Conservation (phyloP, 2,329 filamentous ascomycete species). For the Pseudogymnoascus sp. region DNA sequence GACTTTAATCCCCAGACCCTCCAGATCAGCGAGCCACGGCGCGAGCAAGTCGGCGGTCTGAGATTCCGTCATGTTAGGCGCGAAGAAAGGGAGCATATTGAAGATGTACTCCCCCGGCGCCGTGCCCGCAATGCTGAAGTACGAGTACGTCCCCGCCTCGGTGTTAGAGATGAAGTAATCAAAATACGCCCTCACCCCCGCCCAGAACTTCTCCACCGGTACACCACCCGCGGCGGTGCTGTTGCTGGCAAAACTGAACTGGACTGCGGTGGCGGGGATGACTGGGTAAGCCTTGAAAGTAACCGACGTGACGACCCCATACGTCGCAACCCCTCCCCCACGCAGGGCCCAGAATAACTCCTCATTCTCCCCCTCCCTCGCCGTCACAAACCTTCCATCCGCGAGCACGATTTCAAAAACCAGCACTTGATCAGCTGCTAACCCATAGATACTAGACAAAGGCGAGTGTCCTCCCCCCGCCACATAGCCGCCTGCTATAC, state of each 20-base stretch:
- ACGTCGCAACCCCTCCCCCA: constrained; percentile 51
- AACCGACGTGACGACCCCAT: constrained; percentile 53
- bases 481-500: constrained; percentile 49
- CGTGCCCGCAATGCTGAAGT: constrained; percentile 29
- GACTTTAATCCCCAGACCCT: constrained; percentile 15
- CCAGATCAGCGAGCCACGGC: constrained; percentile 35
- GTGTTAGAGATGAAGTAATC: constrained; percentile 36
- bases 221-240: constrained; percentile 31
- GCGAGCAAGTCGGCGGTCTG: constrained; percentile 26
- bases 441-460: constrained; percentile 43
- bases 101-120: constrained; percentile 28
- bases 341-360: constrained; percentile 58
- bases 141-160: constrained; percentile 26
- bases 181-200: constrained; percentile 46
- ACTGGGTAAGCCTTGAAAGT: constrained; percentile 45
- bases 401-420: constrained; percentile 48
- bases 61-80: constrained; percentile 24
- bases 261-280: no score
- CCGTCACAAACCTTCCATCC: constrained; percentile 38
- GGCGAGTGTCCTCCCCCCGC: constrained; percentile 55
- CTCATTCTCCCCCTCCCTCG: constrained; percentile 42
- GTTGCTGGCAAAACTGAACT: constrained; percentile 38
- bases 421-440: constrained; percentile 54
- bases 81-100: constrained; percentile 28
- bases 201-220: constrained; percentile 39